A percentile compares a stretch with the other conserved stretches of the same genome.
Conservation (phyloP, 2,329 filamentous ascomycete genomes). For the Whalleya microplaca region DNA sequence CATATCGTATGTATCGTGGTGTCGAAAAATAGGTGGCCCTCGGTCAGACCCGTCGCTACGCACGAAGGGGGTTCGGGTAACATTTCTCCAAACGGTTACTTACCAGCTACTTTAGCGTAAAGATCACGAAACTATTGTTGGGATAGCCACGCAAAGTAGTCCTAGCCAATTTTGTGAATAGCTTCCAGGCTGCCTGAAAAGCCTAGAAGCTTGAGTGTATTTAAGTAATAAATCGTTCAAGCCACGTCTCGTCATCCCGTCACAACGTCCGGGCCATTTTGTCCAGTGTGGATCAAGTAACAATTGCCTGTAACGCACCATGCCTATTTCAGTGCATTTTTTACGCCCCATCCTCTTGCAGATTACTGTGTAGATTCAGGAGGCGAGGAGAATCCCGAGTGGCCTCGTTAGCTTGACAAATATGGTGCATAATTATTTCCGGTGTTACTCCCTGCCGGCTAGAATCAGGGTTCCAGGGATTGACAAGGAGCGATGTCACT, state of each 20-base stretch:
- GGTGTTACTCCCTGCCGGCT: not conserved
- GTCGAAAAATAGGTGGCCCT: slow-evolving; percentile 14
- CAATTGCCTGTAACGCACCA: not conserved
- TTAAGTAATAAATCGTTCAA: slow-evolving; percentile 7
- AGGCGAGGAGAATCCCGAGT: not conserved
- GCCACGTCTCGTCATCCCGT: slow-evolving; percentile 28
- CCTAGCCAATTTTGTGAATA: not conserved
- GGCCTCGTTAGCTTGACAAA: not conserved
- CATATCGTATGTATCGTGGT: slow-evolving; percentile 16
- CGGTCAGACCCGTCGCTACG: slow-evolving; percentile 15
- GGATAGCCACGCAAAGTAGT: too few species aligned
- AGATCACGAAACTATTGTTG: not conserved
- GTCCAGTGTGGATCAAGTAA: slow-evolving; percentile 23
- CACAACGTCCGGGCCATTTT: slow-evolving; percentile 17
- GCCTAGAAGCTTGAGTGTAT: too few species aligned
- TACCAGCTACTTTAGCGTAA: not conserved
- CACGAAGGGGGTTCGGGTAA: slow-evolving; percentile 8
- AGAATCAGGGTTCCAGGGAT: not conserved
- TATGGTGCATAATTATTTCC: not conserved
- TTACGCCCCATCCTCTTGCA: not conserved
- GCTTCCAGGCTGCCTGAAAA: not conserved
- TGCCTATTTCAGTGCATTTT: not conserved
- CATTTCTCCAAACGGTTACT: not conserved
- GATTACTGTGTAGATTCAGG: not conserved
- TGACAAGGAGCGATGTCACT: not conserved